Evolutionary conservation across 73 alveolate genomes (phyloP), one percentile per base, ranked within the genome.

Genomic region (Effrenium voratum): DNA sequence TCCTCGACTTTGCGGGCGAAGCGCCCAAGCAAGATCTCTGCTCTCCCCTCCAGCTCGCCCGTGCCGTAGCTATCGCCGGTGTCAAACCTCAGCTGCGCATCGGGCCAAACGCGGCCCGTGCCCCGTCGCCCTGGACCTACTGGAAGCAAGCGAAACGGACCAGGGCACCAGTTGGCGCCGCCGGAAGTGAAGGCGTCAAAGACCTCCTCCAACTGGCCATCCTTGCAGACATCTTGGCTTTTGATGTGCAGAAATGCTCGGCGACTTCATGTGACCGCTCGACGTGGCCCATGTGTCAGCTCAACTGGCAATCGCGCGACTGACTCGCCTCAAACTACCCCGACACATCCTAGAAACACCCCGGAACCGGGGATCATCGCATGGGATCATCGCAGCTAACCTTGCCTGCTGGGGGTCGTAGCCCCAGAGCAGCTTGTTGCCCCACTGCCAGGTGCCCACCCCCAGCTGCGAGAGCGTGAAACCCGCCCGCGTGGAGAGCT

Each of bases 391-490:
- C 63, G 19, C 26, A 19, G 26, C 63, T 19, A 19, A 19, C 63
- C 63, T 12, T 8, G 72, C 91, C 91, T 81, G 73, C 34, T 87
- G 38, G 49, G 41, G n/a, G 68, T 87, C 95, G 68, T 87, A 87
- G 95, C 95, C 95, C 95, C 95, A 87, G 50, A 87, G 83, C 68
- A 87, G 83, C 84, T 87, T 87, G 95, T 87, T 87, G 30, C 95
- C 95, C 95, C 95, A 87, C 95, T 87, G 95, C 95, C 95, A 87
- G 84, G 95, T 87, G 5, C 95, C 95, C 24, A 87, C 95, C 34
- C 95, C 95, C 66, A 87, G 47, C 95, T 68, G 79, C 47, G 95
- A 87, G 19, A 87, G 50, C 49, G 38, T 30, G 68, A 87, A 87
- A 49, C 95, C 95, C 24, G 70, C 95, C 40, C 60, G 38, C 32